These are phyloP conservation scores for Entelexis sorbosivorans DNA, from an alignment of 1,139 yeast species.

Conservation along the genomic window DNA sequence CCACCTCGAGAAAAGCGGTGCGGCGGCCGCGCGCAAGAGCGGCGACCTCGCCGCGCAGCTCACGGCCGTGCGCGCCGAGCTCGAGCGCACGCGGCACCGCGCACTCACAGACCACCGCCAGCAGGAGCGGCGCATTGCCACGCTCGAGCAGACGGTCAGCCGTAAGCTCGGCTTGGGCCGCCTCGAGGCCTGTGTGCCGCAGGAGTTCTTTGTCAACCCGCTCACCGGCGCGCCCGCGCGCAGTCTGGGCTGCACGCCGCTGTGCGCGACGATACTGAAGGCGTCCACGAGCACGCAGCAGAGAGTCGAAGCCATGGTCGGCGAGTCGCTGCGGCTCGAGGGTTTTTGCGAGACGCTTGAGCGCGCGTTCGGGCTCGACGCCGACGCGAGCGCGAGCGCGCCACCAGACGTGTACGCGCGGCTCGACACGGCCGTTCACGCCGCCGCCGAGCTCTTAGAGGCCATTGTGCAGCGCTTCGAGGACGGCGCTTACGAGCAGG, in stretches of 20 bases:
- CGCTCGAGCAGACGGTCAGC: background rate
- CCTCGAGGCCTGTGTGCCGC: background rate
- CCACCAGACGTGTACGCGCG: slow-evolving; percentile 41
- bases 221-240: background rate
- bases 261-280: background rate
- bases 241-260: background rate
- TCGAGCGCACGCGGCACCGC: background rate
- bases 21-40: background rate
- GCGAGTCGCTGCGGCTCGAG: background rate
- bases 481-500: background rate
- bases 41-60: background rate
- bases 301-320: background rate
- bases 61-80: background rate
- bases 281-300: background rate
- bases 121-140: background rate
- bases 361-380: background rate
- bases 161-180: background rate
- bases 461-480: background rate
- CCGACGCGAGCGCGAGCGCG: background rate
- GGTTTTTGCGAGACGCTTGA: background rate
- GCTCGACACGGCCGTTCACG: slow-evolving; percentile 65
- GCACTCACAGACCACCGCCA: background rate
- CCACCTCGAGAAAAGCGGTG: background rate
- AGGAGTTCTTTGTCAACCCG: background rate
- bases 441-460: slow-evolving; percentile 59